phyloP scores from a whole-genome alignment of 1,139 yeast genomes.

The Yamadazyma triangularis region DNA sequence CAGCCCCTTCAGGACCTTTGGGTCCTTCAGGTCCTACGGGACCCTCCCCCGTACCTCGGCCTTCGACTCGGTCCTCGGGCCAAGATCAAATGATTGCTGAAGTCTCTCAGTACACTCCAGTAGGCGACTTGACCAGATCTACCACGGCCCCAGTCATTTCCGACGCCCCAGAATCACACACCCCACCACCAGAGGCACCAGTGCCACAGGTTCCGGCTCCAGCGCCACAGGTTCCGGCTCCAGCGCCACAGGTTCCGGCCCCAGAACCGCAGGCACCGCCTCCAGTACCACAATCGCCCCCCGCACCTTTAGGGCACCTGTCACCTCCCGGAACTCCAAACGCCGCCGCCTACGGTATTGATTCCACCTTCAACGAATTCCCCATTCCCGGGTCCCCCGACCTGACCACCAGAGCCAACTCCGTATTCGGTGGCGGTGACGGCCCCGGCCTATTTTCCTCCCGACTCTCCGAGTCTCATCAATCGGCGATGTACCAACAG shows the following conservation, averaged over 20 bases:
- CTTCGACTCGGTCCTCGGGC: no score
- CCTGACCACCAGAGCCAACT: slow-evolving; percentile 41
- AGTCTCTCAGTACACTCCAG: no score
- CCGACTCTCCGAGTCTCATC: slow-evolving; percentile 43
- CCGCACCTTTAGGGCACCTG: no score
- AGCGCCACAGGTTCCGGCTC: not conserved
- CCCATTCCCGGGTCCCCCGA: slow-evolving; percentile 50
- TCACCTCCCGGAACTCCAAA: no score
- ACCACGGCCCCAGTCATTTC: no score
- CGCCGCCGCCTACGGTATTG: slow-evolving; percentile 21
- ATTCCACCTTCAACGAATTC: slow-evolving; percentile 33
- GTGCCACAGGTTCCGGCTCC: not conserved
- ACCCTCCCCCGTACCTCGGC: no score
- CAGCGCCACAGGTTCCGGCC: slow-evolving; percentile 3
- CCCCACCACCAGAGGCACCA: no score
- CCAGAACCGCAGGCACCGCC: not conserved
- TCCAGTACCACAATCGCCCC: slow-evolving; percentile 1
- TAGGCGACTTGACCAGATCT: no score
- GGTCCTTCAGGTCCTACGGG: no score
- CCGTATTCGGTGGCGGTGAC: slow-evolving; percentile 37
- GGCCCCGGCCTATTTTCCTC: slow-evolving; percentile 30
- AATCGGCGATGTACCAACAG: slow-evolving; percentile 43
- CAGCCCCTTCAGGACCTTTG: no score
- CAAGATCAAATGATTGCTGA: no score
- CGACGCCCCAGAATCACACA: no score